These are phyloP conservation scores for Aspergillus sojae DNA, from an alignment of 2,329 filamentous ascomycete genomes.

Conservation along the genomic window DNA sequence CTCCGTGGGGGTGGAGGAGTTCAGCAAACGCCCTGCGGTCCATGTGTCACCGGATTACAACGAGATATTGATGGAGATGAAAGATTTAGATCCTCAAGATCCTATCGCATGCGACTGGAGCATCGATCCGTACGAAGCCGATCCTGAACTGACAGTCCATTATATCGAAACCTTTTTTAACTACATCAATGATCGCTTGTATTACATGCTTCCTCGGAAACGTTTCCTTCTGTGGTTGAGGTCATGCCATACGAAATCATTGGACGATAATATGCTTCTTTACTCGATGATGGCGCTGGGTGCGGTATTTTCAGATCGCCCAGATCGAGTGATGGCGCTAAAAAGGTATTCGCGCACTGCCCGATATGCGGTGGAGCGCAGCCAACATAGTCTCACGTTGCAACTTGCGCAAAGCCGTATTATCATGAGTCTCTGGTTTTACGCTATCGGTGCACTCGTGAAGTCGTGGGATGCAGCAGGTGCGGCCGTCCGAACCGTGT, in stretches of 20 bases:
- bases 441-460: constrained; percentile 60
- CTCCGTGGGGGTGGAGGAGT: constrained; percentile 21
- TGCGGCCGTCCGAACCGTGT: constrained; percentile 62
- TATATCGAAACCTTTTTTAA: constrained; percentile 61
- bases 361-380: constrained; percentile 57
- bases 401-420: constrained; percentile 69
- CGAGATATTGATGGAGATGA: constrained; percentile 36
- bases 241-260: constrained; percentile 50
- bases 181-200: constrained; percentile 58
- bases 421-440: constrained; percentile 68
- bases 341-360: constrained; percentile 58
- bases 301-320: constrained; percentile 55
- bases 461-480: constrained; percentile 68
- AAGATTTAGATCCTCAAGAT: constrained; percentile 31
- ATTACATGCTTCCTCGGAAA: constrained; percentile 58
- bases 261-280: constrained; percentile 61
- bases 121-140: constrained; percentile 56
- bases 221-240: constrained; percentile 60
- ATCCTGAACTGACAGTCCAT: constrained; percentile 53
- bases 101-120: constrained; percentile 46
- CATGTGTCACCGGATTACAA: constrained; percentile 28
- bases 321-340: constrained; percentile 49
- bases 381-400: constrained; percentile 57
- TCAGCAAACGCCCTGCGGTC: constrained; percentile 12
- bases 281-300: constrained; percentile 63